Percentiles rank a stretch among this genome's conserved stretches.
Evolutionary conservation across 2,329 filamentous ascomycete genomes (phyloP).

Genomic region (Emergomyces orientalis): DNA sequence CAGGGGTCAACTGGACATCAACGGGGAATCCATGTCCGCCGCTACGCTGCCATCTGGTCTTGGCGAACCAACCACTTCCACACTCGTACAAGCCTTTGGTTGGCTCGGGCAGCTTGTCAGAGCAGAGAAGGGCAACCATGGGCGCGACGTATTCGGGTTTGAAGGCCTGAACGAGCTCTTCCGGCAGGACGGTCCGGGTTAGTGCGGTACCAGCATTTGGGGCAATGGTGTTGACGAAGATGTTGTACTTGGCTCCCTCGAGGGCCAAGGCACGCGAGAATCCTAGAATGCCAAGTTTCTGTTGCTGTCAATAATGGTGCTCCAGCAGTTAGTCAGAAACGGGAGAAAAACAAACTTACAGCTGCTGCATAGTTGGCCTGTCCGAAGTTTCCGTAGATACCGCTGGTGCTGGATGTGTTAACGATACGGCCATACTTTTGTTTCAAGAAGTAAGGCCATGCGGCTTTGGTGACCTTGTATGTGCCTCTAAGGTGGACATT

Average conservation of each 20-base stretch:
- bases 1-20: constrained; percentile 71
- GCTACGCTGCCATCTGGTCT: constrained; percentile 88
- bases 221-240: constrained; percentile 94
- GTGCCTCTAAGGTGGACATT: constrained; percentile 89
- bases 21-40: constrained; percentile 87
- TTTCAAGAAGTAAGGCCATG: constrained; percentile 95
- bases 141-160: constrained; percentile 98
- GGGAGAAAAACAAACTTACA: constrained; percentile 43
- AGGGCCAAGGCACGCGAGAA: constrained; percentile 88
- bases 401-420: constrained; percentile 93
- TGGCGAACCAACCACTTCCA: constrained; percentile 84
- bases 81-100: constrained; percentile 90
- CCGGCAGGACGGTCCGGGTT: constrained; percentile 87
- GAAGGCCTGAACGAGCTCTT: constrained; percentile 97
- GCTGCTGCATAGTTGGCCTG: constrained; percentile 95
- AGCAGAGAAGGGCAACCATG: constrained; percentile 75
- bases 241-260: constrained; percentile 95
- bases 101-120: constrained; percentile 74
- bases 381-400: constrained; percentile 98
- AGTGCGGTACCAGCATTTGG: constrained; percentile 94
- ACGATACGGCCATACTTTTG: constrained; percentile 96
- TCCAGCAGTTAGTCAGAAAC: background rate
- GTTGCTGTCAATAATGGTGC: constrained; percentile 9
- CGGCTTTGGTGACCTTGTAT: constrained; percentile 94
- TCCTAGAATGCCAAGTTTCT: constrained; percentile 88